A percentile compares a stretch with the other conserved stretches of the same genome.
Evolutionary conservation across 1,139 yeast species (phyloP).

Genomic region (Blastobotrys raffinosifermentans): DNA sequence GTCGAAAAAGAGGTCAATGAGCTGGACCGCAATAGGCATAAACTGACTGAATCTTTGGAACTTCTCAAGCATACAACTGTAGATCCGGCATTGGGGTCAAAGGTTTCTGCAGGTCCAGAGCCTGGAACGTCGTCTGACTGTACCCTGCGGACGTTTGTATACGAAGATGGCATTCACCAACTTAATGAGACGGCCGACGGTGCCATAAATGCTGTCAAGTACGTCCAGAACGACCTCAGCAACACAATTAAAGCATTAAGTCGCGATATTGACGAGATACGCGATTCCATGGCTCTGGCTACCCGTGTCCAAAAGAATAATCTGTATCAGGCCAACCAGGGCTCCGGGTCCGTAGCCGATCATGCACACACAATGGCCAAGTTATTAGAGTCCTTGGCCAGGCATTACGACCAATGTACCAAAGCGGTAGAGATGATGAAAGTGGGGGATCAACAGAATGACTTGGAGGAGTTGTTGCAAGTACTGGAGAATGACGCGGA

Average conservation of each 20-base stretch:
- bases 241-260: constrained; percentile 37
- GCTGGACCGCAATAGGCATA: constrained; percentile 25
- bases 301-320: constrained; percentile 14
- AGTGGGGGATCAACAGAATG: constrained; percentile 19
- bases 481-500: constrained; percentile 36
- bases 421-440: constrained; percentile 31
- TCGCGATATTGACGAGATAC: constrained; percentile 25
- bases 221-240: constrained; percentile 26
- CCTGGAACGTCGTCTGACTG: constrained; percentile 1
- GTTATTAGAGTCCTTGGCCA: constrained; percentile 63
- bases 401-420: constrained; percentile 74
- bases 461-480: constrained; percentile 26
- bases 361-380: constrained; percentile 69
- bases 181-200: constrained; percentile 29
- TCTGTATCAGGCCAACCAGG: constrained; percentile 24
- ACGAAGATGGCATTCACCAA: constrained; percentile 36
- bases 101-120: constrained; percentile 1
- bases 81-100: constrained; percentile 25
- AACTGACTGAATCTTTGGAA: constrained; percentile 30
- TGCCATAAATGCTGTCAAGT: constrained; percentile 28
- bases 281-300: constrained; percentile 16
- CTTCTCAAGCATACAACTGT: constrained; percentile 30
- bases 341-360: constrained; percentile 25
- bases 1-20: constrained; percentile 22
- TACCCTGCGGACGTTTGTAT: constrained; percentile 41